A percentile compares a stretch with the other conserved stretches of the same genome.
phyloP scores from a whole-genome alignment of 2,329 filamentous ascomycete species.

The Exophiala viscosa region DNA sequence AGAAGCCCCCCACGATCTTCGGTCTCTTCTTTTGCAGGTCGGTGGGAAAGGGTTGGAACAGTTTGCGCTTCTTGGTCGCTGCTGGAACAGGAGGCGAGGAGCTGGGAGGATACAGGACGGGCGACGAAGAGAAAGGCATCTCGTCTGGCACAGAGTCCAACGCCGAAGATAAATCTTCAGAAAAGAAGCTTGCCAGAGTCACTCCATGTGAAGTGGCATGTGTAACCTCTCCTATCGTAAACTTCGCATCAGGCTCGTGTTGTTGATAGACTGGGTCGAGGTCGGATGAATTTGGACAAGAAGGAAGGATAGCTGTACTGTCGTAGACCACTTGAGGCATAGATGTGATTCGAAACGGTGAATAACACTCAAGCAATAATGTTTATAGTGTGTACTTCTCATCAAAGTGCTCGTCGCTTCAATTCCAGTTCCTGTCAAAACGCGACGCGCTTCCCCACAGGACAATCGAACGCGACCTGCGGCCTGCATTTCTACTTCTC shows the following conservation, averaged over 20 bases:
- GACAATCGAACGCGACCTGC: neutral
- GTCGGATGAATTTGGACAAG: slow-evolving; percentile 2
- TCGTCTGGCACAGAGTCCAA: slow-evolving; percentile 24
- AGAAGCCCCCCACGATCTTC: slow-evolving; percentile 41
- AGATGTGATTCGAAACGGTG: neutral
- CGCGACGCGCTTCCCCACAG: slow-evolving; percentile 9
- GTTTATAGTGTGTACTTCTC: neutral
- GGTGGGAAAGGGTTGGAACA: slow-evolving; percentile 29
- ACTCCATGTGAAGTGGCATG: neutral
- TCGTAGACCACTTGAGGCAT: neutral
- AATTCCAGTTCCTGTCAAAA: neutral
- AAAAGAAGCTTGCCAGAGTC: neutral
- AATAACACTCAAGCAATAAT: neutral
- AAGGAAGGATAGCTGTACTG: neutral
- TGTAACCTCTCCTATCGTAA: neutral
- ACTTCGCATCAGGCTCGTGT: neutral
- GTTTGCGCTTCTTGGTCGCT: slow-evolving; percentile 40
- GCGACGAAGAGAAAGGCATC: slow-evolving; percentile 44
- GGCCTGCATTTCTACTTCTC: neutral
- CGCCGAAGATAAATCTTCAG: neutral
- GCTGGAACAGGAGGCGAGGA: slow-evolving; percentile 34
- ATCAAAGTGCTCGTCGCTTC: neutral
- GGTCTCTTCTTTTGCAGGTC: slow-evolving; percentile 37
- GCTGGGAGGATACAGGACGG: slow-evolving; percentile 35
- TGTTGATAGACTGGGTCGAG: neutral